These are phyloP conservation scores for Aspergillus taichungensis DNA, from an alignment of 495 filamentous ascomycete species.

Conservation along the genomic window DNA sequence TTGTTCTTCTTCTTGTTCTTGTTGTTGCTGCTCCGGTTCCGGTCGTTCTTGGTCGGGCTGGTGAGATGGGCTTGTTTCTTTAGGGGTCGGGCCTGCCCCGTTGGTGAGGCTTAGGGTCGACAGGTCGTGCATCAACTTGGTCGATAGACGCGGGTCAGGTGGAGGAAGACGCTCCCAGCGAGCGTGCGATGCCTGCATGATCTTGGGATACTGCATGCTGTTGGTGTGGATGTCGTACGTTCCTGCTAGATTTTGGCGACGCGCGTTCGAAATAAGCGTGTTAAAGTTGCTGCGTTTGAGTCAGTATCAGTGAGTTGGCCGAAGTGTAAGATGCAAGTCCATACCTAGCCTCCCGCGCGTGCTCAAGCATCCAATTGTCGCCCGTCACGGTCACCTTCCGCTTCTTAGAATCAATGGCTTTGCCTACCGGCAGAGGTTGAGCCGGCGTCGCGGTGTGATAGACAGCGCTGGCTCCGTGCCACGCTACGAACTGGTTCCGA, in stretches of 20 bases:
- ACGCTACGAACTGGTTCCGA: constrained; percentile 93
- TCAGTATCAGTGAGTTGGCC: constrained; percentile 16
- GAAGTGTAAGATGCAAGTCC: background rate
- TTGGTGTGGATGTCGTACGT: constrained; percentile 94
- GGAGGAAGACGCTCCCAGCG: constrained; percentile 61
- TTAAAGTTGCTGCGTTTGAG: constrained; percentile 64
- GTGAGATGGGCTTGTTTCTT: constrained; percentile 4
- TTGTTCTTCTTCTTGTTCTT: constrained; percentile 7
- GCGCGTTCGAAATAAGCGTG: constrained; percentile 49
- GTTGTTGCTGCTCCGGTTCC: constrained; percentile 5
- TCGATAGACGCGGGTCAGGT: constrained; percentile 18
- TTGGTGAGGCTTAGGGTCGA: constrained; percentile 31
- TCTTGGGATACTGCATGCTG: constrained; percentile 71
- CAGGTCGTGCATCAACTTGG: constrained; percentile 26
- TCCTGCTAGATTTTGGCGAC: constrained; percentile 61
- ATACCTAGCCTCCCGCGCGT: constrained; percentile 81
- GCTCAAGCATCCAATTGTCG: constrained; percentile 95
- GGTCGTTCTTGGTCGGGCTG: constrained; percentile 2
- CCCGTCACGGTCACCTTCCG: constrained; percentile 82
- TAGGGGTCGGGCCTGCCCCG: constrained; percentile 13
- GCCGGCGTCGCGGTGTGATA: constrained; percentile 79
- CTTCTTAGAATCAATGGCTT: constrained; percentile 64
- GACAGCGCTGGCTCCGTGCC: constrained; percentile 92
- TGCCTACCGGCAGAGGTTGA: constrained; percentile 66
- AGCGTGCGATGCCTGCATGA: constrained; percentile 83